Base-by-base conservation (phyloP, 2,329 filamentous ascomycete genomes). In the Curvularia verruculosa region DNA sequence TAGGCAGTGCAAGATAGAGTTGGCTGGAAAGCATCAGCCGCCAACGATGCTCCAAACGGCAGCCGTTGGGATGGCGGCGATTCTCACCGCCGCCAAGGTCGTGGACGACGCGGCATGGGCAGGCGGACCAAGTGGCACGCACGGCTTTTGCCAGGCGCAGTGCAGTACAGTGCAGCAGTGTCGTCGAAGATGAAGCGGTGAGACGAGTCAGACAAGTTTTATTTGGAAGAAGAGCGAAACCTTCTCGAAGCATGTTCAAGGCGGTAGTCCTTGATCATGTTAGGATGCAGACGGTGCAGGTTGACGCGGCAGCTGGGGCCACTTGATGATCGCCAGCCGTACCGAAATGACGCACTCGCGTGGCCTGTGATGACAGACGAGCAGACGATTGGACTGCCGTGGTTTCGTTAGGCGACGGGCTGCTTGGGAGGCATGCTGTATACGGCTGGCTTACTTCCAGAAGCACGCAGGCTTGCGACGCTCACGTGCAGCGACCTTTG, bases 391-490 rank as follows among this genome's bases (percentile, higher is more conserved):
- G 58, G 60, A 70, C 69, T 63, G 65, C 59, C 61, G 56, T 63
- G 66, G 73, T 75, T 75, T 74, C 70, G 72, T 64, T 56, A 67
- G 28, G 60, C 70, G 68, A 65, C 47, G 50, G 43, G 58, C 44
- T 54, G 50, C 52, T 55, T 56, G 60, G 37, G 47, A n/a, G 58
- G 23, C 47, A 58, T 59, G 54, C 46, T 10, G 61, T 55, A 59
- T 54, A 39, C 40, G 45, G 54, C 49, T 29, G 49, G 41, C 52
- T 31, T 44, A 47, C 54, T 68, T 68, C 60, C 47, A 65, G 62
- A 68, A 68, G 63, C 43, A 56, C 56, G 49, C 56, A 56, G 29
- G 56, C 49, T 37, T 50, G 45, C 45, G 12, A 23, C 26, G 46
- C 48, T 55, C 63, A 69, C 60, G 63, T 66, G 65, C 52, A 52